Evolutionary conservation across 768 basidiomycete species (phyloP), one percentile per base, ranked within the genome.

Genomic region (Boletus rubroflammeus): DNA sequence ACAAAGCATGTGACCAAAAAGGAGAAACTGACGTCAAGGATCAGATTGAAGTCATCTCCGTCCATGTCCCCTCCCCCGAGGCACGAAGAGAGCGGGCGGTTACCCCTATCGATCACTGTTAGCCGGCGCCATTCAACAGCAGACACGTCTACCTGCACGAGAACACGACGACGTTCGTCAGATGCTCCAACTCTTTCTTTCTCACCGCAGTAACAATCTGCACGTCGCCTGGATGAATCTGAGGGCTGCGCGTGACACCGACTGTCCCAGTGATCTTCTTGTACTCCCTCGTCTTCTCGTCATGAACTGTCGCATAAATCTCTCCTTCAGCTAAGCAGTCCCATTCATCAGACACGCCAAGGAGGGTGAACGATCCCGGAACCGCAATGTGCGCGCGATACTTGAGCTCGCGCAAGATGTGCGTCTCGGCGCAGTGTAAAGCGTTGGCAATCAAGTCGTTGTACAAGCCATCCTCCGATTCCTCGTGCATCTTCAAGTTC

Each of bases 1-100:
- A 58, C 53, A 62, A 54, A 49, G 44, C 48, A 51, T 25, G 11
- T n/a, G 35, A 31, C 43, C 31, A 26, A 29, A 52, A 50, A 15
- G 31, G 36, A 39, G 53, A 55, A 8, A 47, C 63, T 69, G 58
- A 77, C 76, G 51, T 77, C 72, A 35, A 74, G 65, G 43, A 78
- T 75, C n/a, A 80, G 38, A 61, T 78, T 79, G 50, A 78, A 81
- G 21, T 77, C 74, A 50, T 81, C 79, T 5, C 79, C 80, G 57
- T 81, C 80, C 43, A 81, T 65, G 64, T 81, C 80, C 8, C 81
- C 81, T 23, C 80, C 81, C 26, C 80, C 80, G 15, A 82, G 73
- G 54, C 71, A 73, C 11, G 76, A 77, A 1, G 79, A 74, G 13
- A 82, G 55, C 17, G 77, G 66, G 50, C 79, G 72, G 35, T 68